These are phyloP conservation scores for Aureobasidium musti DNA, from an alignment of 2,329 filamentous ascomycete genomes.

Conservation along the genomic window DNA sequence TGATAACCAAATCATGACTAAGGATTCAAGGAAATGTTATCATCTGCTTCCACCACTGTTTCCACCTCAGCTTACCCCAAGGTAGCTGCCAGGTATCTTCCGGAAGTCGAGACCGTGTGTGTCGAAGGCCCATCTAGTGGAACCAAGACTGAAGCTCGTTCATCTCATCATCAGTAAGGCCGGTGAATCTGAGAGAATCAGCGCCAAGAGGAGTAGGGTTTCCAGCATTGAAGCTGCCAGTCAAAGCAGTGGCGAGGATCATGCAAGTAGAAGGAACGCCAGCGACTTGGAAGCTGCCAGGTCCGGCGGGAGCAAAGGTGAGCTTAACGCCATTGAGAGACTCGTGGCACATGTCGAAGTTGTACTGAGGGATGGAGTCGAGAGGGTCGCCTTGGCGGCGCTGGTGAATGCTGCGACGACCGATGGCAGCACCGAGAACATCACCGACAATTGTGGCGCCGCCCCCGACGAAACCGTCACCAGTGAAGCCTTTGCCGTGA, in stretches of 20 bases:
- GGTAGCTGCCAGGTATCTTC: not conserved
- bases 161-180: conserved; percentile 23
- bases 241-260: conserved; percentile 28
- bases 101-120: not conserved
- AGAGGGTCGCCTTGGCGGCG: conserved; percentile 11
- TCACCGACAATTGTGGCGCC: not conserved
- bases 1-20: not conserved
- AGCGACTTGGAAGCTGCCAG: conserved; percentile 25
- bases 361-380: conserved; percentile 11
- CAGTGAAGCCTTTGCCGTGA: conserved; percentile 22
- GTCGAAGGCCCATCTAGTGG: not conserved
- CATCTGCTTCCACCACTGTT: not conserved
- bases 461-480: conserved; percentile 1
- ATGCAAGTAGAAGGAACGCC: conserved; percentile 31
- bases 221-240: conserved; percentile 31
- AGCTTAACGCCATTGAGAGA: conserved; percentile 13
- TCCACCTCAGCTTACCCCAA: not conserved
- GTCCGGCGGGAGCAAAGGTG: conserved; percentile 5
- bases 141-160: conserved; percentile 28
- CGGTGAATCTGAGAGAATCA: conserved; percentile 31
- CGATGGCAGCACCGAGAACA: not conserved
- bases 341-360: conserved; percentile 23
- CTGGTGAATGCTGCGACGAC: conserved; percentile 11
- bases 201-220: conserved; percentile 27
- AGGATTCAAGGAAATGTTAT: not conserved